phyloP scores from a whole-genome alignment of 2,329 filamentous ascomycete genomes.

The Paramyrothecium sp. region DNA sequence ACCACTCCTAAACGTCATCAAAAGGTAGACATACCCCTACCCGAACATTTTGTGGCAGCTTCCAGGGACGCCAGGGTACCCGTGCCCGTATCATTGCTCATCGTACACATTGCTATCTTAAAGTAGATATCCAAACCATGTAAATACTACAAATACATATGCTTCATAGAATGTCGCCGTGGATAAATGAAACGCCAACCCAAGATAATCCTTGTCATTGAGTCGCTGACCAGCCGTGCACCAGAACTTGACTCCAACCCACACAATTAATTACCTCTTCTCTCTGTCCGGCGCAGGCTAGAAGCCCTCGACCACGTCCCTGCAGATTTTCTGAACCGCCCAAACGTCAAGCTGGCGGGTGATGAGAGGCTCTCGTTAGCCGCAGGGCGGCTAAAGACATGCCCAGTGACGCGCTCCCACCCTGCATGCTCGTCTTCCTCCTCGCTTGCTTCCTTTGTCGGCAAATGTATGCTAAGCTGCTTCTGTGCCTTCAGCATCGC shows the following conservation, averaged over 20 bases:
- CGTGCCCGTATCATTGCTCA: too few species aligned
- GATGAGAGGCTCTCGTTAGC: conserved; percentile 6
- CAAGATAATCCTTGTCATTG: background rate
- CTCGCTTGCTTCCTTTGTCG: conserved; percentile 24
- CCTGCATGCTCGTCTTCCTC: conserved; percentile 21
- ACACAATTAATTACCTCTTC: conserved; percentile 7
- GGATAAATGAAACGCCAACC: too few species aligned
- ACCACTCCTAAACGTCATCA: conserved; percentile 23
- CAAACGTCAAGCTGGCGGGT: conserved; percentile 46
- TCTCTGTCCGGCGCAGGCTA: conserved; percentile 32
- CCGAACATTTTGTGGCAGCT: background rate
- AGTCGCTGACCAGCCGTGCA: background rate
- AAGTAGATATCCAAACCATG: too few species aligned
- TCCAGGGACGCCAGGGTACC: too few species aligned
- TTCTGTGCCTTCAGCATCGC: conserved; percentile 32
- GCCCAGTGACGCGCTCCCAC: conserved; percentile 21
- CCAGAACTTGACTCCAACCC: background rate
- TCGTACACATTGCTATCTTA: too few species aligned
- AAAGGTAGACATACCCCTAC: conserved; percentile 2
- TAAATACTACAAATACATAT: too few species aligned
- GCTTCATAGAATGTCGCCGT: too few species aligned
- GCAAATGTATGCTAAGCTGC: conserved; percentile 21
- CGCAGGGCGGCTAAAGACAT: background rate
- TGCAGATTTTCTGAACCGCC: conserved; percentile 47
- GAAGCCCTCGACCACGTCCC: conserved; percentile 45